These are phyloP conservation scores for Phalaenopsis hybrid DNA, from an alignment of 116 monocot genomes.

Conservation along the genomic window DNA sequence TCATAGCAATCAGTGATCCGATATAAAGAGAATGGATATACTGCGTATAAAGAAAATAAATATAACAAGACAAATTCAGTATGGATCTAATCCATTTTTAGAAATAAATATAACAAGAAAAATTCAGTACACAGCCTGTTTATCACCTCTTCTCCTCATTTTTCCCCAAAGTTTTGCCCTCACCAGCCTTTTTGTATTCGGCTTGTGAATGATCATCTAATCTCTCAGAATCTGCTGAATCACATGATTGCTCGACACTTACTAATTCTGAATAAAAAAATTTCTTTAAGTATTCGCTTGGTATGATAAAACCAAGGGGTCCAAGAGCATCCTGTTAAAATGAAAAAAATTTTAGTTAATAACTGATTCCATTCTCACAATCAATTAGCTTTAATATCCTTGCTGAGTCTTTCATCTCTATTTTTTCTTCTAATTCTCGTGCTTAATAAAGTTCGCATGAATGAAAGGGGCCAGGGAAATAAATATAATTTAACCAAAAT, in stretches of 20 bases:
- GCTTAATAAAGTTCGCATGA: not conserved
- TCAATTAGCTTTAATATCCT: not conserved
- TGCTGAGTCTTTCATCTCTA: not conserved
- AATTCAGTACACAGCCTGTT: not conserved
- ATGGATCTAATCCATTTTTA: not conserved
- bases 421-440: not conserved
- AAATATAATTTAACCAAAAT: not conserved
- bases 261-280: slow-evolving; percentile 44
- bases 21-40: not conserved
- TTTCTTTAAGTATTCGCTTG: slow-evolving; percentile 25
- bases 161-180: slow-evolving; percentile 8
- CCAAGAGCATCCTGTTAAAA: slow-evolving; percentile 59
- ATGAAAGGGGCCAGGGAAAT: not conserved
- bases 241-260: slow-evolving; percentile 24
- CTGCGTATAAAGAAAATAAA: not conserved
- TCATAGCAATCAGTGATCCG: not conserved
- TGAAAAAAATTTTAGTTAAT: not conserved
- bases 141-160: slow-evolving; percentile 28
- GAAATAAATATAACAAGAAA: slow-evolving; percentile 7
- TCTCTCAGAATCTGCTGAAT: slow-evolving; percentile 14
- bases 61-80: slow-evolving; percentile 7
- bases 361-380: not conserved
- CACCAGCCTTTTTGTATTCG: slow-evolving; percentile 8
- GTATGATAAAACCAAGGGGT: slow-evolving; percentile 42
- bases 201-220: slow-evolving; percentile 21